Evolutionary conservation across 148 eudicot species (phyloP).

Genomic region (Camellia japonica): DNA sequence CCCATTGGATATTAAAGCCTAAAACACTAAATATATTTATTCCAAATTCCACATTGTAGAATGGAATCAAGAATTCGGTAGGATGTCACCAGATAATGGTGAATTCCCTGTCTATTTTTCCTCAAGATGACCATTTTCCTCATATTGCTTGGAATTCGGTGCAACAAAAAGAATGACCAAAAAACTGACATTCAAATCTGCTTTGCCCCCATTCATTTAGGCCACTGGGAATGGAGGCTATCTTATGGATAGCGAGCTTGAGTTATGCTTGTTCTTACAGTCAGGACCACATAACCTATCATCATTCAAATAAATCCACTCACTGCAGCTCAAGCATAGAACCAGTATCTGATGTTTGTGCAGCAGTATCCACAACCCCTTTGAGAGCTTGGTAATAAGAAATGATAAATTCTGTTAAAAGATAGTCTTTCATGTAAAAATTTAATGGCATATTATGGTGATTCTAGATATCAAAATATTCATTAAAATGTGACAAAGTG

Average conservation of each 20-base stretch:
- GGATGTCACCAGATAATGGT: neutral
- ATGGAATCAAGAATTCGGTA: neutral
- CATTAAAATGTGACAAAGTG: no score
- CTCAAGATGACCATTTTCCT: slow-evolving; percentile 7
- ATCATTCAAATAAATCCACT: neutral
- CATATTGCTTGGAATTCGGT: neutral
- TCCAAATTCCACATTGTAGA: neutral
- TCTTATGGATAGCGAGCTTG: neutral
- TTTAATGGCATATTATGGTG: no score
- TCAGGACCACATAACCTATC: neutral
- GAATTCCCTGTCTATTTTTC: neutral
- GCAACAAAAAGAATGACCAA: no score
- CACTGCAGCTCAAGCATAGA: slow-evolving; percentile 3
- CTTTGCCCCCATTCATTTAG: no score
- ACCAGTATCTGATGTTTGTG: neutral
- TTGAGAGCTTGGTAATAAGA: neutral
- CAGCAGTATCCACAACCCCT: neutral
- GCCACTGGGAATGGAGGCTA: neutral
- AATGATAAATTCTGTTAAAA: no score
- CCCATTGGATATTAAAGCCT: neutral
- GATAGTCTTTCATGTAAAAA: no score
- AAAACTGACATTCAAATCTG: no score
- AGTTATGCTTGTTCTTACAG: neutral
- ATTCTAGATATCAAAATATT: no score
- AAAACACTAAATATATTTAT: neutral